Percentiles rank a stretch among this genome's conserved stretches.
Evolutionary conservation across 2,329 filamentous ascomycete genomes (phyloP).

Genomic region (Fusarium tjaetaba): DNA sequence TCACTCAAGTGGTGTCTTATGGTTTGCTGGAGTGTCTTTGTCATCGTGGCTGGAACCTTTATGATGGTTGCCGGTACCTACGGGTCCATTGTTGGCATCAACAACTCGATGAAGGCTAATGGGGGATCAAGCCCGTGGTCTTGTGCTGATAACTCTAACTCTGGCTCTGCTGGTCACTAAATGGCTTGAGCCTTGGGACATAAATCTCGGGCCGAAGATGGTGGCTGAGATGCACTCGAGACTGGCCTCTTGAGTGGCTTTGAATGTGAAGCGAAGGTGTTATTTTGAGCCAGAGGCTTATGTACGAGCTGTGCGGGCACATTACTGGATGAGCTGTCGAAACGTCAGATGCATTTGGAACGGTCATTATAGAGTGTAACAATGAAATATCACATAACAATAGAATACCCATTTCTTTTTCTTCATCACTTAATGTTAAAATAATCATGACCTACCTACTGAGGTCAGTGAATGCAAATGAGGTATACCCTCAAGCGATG

Average conservation of each 20-base stretch:
- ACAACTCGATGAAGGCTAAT: conserved; percentile 47
- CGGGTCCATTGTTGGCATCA: conserved; percentile 51
- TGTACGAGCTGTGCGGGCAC: neutral
- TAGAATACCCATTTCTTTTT: neutral
- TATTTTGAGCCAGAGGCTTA: neutral
- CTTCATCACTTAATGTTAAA: neutral
- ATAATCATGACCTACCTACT: too few relatives aligned
- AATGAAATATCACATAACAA: neutral
- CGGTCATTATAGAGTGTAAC: neutral
- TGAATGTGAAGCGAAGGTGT: neutral
- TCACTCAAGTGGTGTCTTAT: conserved; percentile 19
- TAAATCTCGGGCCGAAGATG: neutral
- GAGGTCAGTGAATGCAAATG: too few relatives aligned
- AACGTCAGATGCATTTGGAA: too few relatives aligned
- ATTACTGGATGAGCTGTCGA: neutral
- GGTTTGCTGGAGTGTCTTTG: conserved; percentile 23
- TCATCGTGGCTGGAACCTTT: conserved; percentile 44
- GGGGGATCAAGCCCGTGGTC: conserved; percentile 53
- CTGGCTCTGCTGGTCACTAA: conserved; percentile 17
- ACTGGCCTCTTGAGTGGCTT: neutral
- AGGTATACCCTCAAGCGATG: accelerated
- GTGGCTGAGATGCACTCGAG: neutral
- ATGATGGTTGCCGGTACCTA: conserved; percentile 57
- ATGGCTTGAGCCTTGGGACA: accelerated
- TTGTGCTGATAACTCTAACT: conserved; percentile 56